These are phyloP conservation scores for Trichaptum fuscoviolaceum DNA, from an alignment of 768 basidiomycete species.

Conservation along the genomic window DNA sequence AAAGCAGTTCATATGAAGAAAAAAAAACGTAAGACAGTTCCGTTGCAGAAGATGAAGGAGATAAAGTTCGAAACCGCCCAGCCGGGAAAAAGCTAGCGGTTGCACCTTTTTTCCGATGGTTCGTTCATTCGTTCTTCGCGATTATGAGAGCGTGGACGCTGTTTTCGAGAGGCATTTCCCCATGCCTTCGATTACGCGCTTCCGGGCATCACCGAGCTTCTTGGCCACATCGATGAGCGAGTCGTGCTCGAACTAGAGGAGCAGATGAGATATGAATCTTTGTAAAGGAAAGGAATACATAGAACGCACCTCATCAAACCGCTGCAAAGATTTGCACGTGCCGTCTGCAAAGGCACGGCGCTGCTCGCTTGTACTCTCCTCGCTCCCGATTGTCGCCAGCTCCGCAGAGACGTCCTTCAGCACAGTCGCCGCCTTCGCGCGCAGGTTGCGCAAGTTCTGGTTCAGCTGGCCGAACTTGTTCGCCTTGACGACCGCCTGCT, in stretches of 20 bases:
- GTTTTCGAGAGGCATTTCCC: constrained; percentile 60
- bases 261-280: neutral
- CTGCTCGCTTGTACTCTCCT: constrained; percentile 45
- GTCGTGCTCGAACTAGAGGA: constrained; percentile 54
- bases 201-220: constrained; percentile 63
- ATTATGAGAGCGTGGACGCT: neutral
- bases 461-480: constrained; percentile 73
- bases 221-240: constrained; percentile 57
- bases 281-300: neutral
- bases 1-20: neutral
- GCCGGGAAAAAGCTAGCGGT: too few species aligned
- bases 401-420: constrained; percentile 54
- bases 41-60: neutral
- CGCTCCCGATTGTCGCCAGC: constrained; percentile 46
- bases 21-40: too few species aligned
- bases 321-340: constrained; percentile 39
- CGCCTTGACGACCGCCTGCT: constrained; percentile 59
- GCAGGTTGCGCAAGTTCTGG: constrained; percentile 57
- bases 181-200: constrained; percentile 64
- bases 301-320: constrained; percentile 28
- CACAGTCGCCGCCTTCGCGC: constrained; percentile 42
- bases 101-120: neutral
- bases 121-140: neutral
- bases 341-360: constrained; percentile 50
- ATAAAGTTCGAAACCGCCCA: neutral